phyloP scores from a whole-genome alignment of 169 alveolate species.

The Plasmodium inui region DNA sequence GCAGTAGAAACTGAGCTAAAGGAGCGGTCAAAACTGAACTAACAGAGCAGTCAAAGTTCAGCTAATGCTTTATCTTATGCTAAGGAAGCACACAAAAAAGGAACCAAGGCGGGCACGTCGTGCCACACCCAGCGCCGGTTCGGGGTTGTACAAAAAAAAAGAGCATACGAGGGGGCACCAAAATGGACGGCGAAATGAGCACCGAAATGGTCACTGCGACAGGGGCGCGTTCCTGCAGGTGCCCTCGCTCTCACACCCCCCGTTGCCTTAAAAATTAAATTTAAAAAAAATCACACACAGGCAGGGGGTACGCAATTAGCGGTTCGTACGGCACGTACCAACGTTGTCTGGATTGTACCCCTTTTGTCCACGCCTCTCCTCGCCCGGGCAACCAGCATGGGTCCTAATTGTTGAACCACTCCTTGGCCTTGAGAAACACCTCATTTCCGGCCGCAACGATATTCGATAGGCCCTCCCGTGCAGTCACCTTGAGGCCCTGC shows the following conservation, averaged over 20 bases:
- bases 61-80: neutral
- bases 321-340: neutral
- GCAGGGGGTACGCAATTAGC: neutral
- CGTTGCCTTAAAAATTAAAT: slow-evolving; percentile 19
- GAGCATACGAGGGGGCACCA: neutral
- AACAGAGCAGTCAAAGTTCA: neutral
- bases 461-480: slow-evolving; percentile 80
- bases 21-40: neutral
- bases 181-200: neutral
- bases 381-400: neutral
- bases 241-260: neutral
- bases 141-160: neutral
- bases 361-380: neutral
- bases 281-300: slow-evolving; percentile 12
- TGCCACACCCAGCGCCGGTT: neutral
- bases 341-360: neutral
- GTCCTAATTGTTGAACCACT: slow-evolving; percentile 80
- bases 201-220: neutral
- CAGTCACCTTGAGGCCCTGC: slow-evolving; percentile 77
- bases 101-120: neutral
- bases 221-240: neutral
- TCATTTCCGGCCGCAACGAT: slow-evolving; percentile 82
- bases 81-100: neutral
- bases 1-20: neutral
- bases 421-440: slow-evolving; percentile 83